These are phyloP conservation scores for Nitzschia inconspicua DNA, from an alignment of 108 stramenopile genomes.

Conservation along the genomic window DNA sequence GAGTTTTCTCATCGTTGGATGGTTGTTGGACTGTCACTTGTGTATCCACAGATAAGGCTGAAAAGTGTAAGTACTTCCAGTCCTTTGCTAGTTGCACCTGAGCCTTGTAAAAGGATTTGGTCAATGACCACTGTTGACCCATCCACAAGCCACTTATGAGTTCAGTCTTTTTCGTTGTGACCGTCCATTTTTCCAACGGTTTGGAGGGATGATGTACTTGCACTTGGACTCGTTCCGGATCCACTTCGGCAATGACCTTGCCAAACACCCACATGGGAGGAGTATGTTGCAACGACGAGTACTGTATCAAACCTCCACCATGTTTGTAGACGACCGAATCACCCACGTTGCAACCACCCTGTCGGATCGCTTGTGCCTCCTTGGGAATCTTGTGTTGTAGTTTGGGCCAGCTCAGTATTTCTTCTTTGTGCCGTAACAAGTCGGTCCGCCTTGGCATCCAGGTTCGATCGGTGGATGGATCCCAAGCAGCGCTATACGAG, in stretches of 20 bases:
- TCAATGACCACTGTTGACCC: slow-evolving; percentile 22
- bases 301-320: slow-evolving; percentile 3
- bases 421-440: neutral
- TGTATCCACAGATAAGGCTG: neutral
- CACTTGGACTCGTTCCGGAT: neutral
- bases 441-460: slow-evolving; percentile 17
- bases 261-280: slow-evolving; percentile 23
- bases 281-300: neutral
- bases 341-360: slow-evolving; percentile 9
- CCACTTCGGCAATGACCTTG: slow-evolving; percentile 3
- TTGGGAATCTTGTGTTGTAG: slow-evolving; percentile 10
- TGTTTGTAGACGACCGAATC: slow-evolving; percentile 23
- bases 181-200: slow-evolving; percentile 8
- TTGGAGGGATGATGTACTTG: slow-evolving; percentile 11
- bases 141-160: slow-evolving; percentile 24
- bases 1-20: neutral
- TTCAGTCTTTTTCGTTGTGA: neutral
- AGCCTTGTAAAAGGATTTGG: slow-evolving; percentile 5
- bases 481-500: slow-evolving; percentile 2
- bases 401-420: neutral
- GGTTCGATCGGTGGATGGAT: neutral
- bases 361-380: slow-evolving; percentile 2
- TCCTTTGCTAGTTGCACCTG: slow-evolving; percentile 10
- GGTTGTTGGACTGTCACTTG: neutral
- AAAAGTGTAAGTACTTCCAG: slow-evolving; percentile 19